Evolutionary conservation across 495 filamentous ascomycete genomes (phyloP).

Genomic region (Hypoxylon crocopeplum): DNA sequence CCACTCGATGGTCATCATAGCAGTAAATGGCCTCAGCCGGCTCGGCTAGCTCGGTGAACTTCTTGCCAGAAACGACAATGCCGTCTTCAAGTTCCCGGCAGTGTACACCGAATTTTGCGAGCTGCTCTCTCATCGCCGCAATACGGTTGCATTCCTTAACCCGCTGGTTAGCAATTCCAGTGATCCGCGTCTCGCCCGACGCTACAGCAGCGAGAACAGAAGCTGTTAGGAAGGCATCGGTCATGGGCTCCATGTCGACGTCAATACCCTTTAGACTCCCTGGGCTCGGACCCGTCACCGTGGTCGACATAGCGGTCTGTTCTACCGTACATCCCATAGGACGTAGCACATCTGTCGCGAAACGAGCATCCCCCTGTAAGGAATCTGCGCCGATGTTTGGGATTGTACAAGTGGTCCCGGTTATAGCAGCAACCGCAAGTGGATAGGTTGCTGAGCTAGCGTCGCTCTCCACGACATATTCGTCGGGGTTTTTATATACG

Average conservation of each 20-base stretch:
- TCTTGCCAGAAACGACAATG: slow-evolving; percentile 79
- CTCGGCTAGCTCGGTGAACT: slow-evolving; percentile 63
- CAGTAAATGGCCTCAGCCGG: slow-evolving; percentile 79
- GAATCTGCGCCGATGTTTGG: slow-evolving; percentile 94
- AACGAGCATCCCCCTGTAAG: slow-evolving; percentile 93
- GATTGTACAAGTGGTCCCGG: slow-evolving; percentile 91
- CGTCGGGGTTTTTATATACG: slow-evolving; percentile 80
- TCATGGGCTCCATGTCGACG: slow-evolving; percentile 99
- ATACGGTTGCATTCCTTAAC: slow-evolving; percentile 99
- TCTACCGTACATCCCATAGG: slow-evolving; percentile 94
- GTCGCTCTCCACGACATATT: slow-evolving; percentile 95
- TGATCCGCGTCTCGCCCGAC: slow-evolving; percentile 82
- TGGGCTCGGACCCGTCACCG: slow-evolving; percentile 83
- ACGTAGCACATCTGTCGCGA: slow-evolving; percentile 86
- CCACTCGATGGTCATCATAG: slow-evolving; percentile 97
- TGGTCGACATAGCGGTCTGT: slow-evolving; percentile 86
- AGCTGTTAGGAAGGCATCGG: slow-evolving; percentile 95
- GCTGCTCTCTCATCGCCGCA: slow-evolving; percentile 91
- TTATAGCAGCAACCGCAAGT: slow-evolving; percentile 91
- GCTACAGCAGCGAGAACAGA: slow-evolving; percentile 92
- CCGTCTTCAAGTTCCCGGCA: slow-evolving; percentile 92
- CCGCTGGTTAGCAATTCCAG: slow-evolving; percentile 97
- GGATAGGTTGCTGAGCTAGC: slow-evolving; percentile 98
- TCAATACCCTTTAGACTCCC: slow-evolving; percentile 73
- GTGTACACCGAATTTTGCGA: slow-evolving; percentile 92